These are phyloP conservation scores for Microdochium bolleyi DNA, from an alignment of 2,329 filamentous ascomycete genomes.

Conservation along the genomic window DNA sequence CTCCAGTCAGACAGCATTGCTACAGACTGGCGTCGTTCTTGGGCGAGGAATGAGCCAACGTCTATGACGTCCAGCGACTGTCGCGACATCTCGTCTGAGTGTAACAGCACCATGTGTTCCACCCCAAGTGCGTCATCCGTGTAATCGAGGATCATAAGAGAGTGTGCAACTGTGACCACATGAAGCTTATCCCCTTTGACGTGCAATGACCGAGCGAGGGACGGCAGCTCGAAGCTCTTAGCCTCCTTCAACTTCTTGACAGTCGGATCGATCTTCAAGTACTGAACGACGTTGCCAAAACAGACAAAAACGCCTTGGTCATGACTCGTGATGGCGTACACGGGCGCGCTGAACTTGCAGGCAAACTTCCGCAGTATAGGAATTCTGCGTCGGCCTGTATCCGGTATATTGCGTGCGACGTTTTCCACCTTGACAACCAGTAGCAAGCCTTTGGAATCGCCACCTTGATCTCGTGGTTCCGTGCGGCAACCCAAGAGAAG, in stretches of 20 bases:
- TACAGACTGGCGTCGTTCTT: constrained; percentile 25
- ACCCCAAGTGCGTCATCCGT: constrained; percentile 25
- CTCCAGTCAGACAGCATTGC: constrained; percentile 39
- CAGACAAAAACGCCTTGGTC: constrained; percentile 50
- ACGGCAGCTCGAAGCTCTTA: constrained; percentile 40
- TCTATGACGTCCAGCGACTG: constrained; percentile 38
- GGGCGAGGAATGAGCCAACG: constrained; percentile 18
- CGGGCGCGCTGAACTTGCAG: constrained; percentile 20
- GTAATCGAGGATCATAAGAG: constrained; percentile 46
- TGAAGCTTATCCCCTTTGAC: constrained; percentile 39
- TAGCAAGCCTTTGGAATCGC: constrained; percentile 23
- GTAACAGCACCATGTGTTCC: constrained; percentile 28
- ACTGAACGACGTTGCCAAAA: constrained; percentile 43
- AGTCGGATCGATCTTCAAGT: constrained; percentile 41
- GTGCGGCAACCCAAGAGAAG: neutral
- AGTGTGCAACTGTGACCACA: constrained; percentile 45
- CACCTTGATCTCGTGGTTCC: neutral
- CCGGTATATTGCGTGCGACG: constrained; percentile 19
- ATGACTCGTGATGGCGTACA: constrained; percentile 49
- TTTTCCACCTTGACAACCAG: constrained; percentile 44
- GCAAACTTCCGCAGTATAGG: neutral
- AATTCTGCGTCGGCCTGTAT: neutral
- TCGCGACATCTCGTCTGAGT: constrained; percentile 37
- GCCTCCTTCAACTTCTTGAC: constrained; percentile 42
- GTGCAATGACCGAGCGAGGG: constrained; percentile 40